phyloP scores from a whole-genome alignment of 148 eudicot genomes.

The Gaultheria prostrata region DNA sequence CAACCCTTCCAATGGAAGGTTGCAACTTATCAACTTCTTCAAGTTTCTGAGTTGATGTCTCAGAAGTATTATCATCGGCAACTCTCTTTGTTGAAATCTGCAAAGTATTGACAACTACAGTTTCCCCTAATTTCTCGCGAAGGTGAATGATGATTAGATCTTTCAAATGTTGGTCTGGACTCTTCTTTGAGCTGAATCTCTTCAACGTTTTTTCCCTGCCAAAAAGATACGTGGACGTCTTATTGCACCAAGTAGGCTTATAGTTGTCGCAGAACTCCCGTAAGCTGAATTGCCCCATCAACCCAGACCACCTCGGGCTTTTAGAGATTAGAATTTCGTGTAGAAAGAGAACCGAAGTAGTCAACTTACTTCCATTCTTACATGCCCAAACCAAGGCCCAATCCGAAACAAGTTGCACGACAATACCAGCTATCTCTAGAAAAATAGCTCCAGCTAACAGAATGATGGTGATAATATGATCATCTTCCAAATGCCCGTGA shows the following conservation, averaged over 20 bases:
- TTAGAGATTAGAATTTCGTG: background rate
- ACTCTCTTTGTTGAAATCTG: background rate
- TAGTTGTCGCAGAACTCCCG: background rate
- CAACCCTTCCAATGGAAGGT: background rate
- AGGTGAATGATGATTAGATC: conserved; percentile 5
- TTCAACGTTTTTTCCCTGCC: background rate
- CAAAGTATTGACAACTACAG: background rate
- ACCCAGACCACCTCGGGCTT: conserved; percentile 1
- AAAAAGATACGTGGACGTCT: background rate
- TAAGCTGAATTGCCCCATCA: conserved; percentile 1
- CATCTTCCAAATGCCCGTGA: background rate
- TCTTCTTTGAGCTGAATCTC: background rate
- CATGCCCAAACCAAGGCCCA: conserved; percentile 14
- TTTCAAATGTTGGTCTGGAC: background rate
- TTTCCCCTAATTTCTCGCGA: background rate
- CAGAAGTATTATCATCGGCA: background rate
- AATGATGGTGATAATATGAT: background rate
- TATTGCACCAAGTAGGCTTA: background rate
- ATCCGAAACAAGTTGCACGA: conserved; percentile 12
- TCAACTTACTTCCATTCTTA: background rate
- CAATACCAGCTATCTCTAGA: background rate
- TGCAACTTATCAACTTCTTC: background rate
- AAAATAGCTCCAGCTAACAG: conserved; percentile 11
- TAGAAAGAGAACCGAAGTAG: background rate
- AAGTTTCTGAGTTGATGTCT: background rate